phyloP scores from a whole-genome alignment of 2,329 filamentous ascomycete species.

The Sporothrix curviconia region DNA sequence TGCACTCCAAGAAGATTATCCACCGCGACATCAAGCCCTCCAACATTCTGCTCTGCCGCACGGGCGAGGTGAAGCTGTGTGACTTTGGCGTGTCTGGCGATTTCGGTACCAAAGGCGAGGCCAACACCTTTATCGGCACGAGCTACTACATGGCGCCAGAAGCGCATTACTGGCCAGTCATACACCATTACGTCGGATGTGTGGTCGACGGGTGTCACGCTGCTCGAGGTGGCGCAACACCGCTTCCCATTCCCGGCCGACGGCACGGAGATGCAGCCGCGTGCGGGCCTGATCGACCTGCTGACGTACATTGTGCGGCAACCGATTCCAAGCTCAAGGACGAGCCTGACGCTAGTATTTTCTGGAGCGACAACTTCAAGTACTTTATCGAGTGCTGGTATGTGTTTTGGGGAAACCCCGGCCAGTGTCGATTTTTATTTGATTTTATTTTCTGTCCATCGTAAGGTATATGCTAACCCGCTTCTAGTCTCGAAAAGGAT shows the following conservation, averaged over 20 bases:
- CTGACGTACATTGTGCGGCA: constrained; percentile 97
- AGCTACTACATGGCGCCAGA: constrained; percentile 99
- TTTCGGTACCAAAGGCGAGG: constrained; percentile 96
- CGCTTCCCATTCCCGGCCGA: constrained; percentile 97
- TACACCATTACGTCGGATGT: constrained; percentile 99
- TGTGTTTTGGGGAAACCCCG: constrained; percentile 41
- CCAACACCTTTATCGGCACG: constrained; percentile 97
- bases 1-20: constrained; percentile 94
- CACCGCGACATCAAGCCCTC: constrained; percentile 98
- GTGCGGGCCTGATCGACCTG: constrained; percentile 87
- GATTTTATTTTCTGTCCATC: constrained; percentile 12
- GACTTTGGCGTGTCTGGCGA: constrained; percentile 97
- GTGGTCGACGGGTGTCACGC: constrained; percentile 92
- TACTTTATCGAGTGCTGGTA: constrained; percentile 99
- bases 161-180: constrained; percentile 92
- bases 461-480: background rate
- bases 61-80: constrained; percentile 93
- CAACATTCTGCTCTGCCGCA: constrained; percentile 88
- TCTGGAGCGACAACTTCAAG: constrained; percentile 96
- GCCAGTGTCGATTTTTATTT: constrained; percentile 2
- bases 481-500: constrained; percentile 81
- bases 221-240: constrained; percentile 98
- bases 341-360: constrained; percentile 80
- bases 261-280: constrained; percentile 89
- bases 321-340: constrained; percentile 94